phyloP scores from a whole-genome alignment of 2,329 filamentous ascomycete genomes.

The Pseudocercospora musae region DNA sequence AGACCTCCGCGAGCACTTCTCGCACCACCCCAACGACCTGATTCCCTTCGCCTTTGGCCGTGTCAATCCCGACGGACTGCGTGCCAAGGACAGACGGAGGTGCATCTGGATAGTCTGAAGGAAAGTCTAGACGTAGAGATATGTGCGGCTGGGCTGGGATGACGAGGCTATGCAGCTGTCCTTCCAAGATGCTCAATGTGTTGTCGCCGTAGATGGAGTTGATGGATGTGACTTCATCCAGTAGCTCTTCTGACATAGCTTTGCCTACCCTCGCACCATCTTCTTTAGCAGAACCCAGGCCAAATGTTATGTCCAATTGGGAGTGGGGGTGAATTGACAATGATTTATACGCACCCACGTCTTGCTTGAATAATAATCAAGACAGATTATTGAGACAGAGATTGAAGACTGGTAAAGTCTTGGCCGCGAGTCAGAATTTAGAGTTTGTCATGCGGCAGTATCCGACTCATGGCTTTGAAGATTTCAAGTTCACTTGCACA shows the following conservation, averaged over 20 bases:
- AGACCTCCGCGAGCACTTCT: constrained; percentile 64
- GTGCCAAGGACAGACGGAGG: constrained; percentile 73
- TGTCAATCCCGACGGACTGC: constrained; percentile 68
- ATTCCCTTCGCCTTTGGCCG: constrained; percentile 67
- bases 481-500: constrained; percentile 3
- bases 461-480: constrained; percentile 3
- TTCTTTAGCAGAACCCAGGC: background rate
- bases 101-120: constrained; percentile 67
- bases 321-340: background rate
- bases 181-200: constrained; percentile 48
- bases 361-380: background rate
- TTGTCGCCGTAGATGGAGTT: constrained; percentile 77
- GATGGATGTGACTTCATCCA: constrained; percentile 74
- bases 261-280: background rate
- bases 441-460: background rate
- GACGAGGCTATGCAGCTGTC: constrained; percentile 56
- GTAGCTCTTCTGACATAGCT: constrained; percentile 42
- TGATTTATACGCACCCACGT: background rate
- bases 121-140: constrained; percentile 62
- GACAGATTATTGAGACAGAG: background rate
- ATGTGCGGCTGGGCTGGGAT: constrained; percentile 62
- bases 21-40: constrained; percentile 67
- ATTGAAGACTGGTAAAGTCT: background rate
- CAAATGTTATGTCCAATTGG: background rate
- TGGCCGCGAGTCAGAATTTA: background rate